Conservation (phyloP, 345 rosid genomes). For the Psidium friedrichsthalianum region DNA sequence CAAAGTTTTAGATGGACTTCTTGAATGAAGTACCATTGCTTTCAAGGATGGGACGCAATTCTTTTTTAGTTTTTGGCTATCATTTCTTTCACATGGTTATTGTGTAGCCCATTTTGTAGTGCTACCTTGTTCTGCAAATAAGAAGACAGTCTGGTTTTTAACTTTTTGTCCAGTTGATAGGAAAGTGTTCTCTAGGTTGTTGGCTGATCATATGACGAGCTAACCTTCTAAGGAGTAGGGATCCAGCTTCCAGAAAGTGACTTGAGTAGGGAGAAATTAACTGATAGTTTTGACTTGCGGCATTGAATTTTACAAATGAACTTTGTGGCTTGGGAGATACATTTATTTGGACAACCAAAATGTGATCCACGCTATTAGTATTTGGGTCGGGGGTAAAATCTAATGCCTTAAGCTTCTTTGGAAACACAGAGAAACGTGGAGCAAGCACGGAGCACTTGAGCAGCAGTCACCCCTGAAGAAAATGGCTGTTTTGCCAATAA, state of each 20-base stretch:
- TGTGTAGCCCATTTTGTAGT: background rate
- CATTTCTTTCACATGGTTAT: background rate
- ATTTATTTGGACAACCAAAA: background rate
- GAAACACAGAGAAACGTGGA: conserved; percentile 44
- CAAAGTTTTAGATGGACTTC: background rate
- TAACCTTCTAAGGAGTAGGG: background rate
- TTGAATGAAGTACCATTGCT: background rate
- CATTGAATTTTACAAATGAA: background rate
- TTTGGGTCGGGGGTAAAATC: background rate
- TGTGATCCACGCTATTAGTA: background rate
- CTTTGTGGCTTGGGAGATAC: background rate
- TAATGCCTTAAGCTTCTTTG: background rate
- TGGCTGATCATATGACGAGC: background rate
- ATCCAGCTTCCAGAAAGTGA: background rate
- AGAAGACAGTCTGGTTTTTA: background rate
- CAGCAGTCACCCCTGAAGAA: conserved; percentile 37
- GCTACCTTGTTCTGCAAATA: background rate
- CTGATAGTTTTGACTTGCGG: background rate
- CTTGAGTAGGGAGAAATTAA: background rate
- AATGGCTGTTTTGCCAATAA: conserved; percentile 31
- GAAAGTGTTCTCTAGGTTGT: background rate
- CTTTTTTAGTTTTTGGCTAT: background rate
- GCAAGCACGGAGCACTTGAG: conserved; percentile 25
- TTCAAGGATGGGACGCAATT: background rate
- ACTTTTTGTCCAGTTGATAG: background rate